These are phyloP conservation scores for Rhytidhysteron rufulum DNA, from an alignment of 2,329 filamentous ascomycete genomes.

Conservation along the genomic window DNA sequence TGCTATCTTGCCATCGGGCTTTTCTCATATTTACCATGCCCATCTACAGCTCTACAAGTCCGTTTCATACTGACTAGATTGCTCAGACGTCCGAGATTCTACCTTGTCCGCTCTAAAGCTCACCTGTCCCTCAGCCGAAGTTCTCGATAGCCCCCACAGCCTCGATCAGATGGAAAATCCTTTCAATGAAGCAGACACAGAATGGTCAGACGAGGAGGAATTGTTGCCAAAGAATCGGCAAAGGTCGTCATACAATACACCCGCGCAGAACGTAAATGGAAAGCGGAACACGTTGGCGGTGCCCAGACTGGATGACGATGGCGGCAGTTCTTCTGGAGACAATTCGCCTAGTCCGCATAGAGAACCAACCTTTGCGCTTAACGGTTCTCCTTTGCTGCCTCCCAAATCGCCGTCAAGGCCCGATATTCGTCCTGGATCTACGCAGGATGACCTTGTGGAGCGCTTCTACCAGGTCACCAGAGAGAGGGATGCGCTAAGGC, in stretches of 20 bases:
- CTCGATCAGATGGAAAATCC: conserved; percentile 18
- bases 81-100: conserved; percentile 33
- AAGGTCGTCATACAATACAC: conserved; percentile 27
- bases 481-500: conserved; percentile 33
- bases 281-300: conserved; percentile 8
- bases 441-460: conserved; percentile 34
- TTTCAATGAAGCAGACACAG: conserved; percentile 27
- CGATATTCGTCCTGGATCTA: conserved; percentile 25
- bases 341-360: conserved; percentile 18
- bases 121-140: conserved; percentile 35
- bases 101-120: conserved; percentile 33
- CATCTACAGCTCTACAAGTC: too few species aligned
- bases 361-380: conserved; percentile 10
- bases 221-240: conserved; percentile 28
- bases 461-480: conserved; percentile 36
- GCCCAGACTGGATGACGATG: conserved; percentile 6
- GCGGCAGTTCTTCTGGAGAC: conserved; percentile 16
- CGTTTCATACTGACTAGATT: too few species aligned
- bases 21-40: too few species aligned
- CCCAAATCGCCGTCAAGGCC: conserved; percentile 34
- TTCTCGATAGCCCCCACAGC: conserved; percentile 17
- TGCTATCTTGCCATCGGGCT: too few species aligned
- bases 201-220: conserved; percentile 36
- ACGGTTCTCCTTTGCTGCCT: conserved; percentile 24
- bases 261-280: conserved; percentile 18